Conservation (phyloP, 2,329 filamentous ascomycete genomes). For the Seiridium cupressi region DNA sequence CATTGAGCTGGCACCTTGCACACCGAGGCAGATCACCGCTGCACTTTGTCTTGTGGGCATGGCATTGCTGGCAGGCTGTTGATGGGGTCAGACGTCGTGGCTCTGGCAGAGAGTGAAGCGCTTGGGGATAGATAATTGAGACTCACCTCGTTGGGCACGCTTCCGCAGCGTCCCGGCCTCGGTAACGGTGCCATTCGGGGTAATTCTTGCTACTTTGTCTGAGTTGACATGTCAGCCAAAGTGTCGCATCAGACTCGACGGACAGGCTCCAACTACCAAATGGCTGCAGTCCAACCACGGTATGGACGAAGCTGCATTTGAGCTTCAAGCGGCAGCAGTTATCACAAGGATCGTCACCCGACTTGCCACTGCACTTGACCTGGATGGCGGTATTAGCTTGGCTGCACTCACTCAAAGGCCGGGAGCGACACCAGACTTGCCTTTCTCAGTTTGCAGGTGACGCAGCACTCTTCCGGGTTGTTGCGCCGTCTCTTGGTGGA, state of each 20-base stretch:
- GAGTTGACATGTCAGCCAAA: background rate
- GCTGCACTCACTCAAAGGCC: too few relatives aligned
- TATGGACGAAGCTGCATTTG: slow-evolving; percentile 30
- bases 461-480: slow-evolving; percentile 24
- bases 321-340: slow-evolving; percentile 37
- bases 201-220: slow-evolving; percentile 34
- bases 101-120: background rate
- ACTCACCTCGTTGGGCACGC: slow-evolving; percentile 33
- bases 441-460: slow-evolving; percentile 36
- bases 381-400: slow-evolving; percentile 11
- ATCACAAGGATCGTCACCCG: slow-evolving; percentile 31
- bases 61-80: slow-evolving; percentile 36
- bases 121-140: background rate
- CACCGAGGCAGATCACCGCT: slow-evolving; percentile 39
- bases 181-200: slow-evolving; percentile 37
- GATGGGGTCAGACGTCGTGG: background rate
- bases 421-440: slow-evolving; percentile 16
- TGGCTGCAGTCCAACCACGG: slow-evolving; percentile 6
- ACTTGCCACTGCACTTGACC: slow-evolving; percentile 41
- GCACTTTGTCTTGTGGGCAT: slow-evolving; percentile 41
- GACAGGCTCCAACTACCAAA: background rate
- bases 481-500: slow-evolving; percentile 7
- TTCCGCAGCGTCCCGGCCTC: slow-evolving; percentile 40
- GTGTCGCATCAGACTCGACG: background rate
- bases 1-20: slow-evolving; percentile 32